Conservation (phyloP, 176 grass and related monocot species). For the Oryza coarctata region DNA sequence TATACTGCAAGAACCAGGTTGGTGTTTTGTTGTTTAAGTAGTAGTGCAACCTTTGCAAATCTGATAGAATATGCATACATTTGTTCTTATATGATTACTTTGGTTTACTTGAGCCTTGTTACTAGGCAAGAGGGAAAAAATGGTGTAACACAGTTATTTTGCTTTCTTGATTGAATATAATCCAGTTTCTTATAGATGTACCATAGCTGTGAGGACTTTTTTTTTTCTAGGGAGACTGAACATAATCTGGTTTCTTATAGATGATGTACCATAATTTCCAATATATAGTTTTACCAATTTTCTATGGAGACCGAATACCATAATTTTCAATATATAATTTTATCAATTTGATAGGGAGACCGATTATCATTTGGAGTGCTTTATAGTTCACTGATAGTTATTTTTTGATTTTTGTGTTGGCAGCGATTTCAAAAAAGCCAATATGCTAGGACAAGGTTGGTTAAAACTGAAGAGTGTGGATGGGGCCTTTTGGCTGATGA, state of each 20-base stretch:
- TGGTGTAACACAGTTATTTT: neutral
- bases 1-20: constrained; percentile 94
- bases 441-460: constrained; percentile 75
- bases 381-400: neutral
- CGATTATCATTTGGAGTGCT: neutral
- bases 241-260: neutral
- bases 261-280: neutral
- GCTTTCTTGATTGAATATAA: neutral
- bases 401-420: constrained; percentile 33
- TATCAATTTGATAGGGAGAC: neutral
- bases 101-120: neutral
- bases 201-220: neutral
- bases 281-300: neutral
- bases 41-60: neutral
- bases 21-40: neutral
- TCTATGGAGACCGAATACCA: neutral
- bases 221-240: neutral
- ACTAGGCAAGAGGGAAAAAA: neutral
- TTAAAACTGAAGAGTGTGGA: constrained; percentile 88
- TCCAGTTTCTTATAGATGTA: no score
- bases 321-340: neutral
- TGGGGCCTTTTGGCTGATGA: constrained; percentile 95
- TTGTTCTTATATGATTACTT: neutral
- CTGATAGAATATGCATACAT: neutral
- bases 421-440: constrained; percentile 93